phyloP scores from a whole-genome alignment of 768 basidiomycete species.

The Serendipita indica region DNA sequence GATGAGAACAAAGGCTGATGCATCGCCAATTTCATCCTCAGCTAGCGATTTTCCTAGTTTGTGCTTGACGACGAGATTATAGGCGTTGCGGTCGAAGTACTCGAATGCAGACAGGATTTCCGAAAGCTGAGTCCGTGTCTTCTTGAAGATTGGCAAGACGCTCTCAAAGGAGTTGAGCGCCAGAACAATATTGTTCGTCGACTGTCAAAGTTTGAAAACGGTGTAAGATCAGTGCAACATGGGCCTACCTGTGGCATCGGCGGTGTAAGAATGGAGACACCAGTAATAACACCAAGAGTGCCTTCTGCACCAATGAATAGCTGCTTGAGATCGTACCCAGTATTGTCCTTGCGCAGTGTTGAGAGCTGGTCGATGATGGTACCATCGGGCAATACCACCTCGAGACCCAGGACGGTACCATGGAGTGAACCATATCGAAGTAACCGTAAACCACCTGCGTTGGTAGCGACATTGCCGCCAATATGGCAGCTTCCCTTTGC shows the following conservation, averaged over 20 bases:
- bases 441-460: constrained; percentile 91
- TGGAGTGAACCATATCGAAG: constrained; percentile 91
- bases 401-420: constrained; percentile 86
- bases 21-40: constrained; percentile 57
- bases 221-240: neutral
- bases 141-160: constrained; percentile 71
- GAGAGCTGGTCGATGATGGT: constrained; percentile 79
- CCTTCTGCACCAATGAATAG: constrained; percentile 97
- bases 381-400: constrained; percentile 90
- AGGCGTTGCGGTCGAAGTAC: constrained; percentile 79
- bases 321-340: constrained; percentile 96
- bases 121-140: constrained; percentile 58
- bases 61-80: constrained; percentile 70
- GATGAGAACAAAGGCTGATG: constrained; percentile 79
- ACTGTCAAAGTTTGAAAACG: constrained; percentile 21
- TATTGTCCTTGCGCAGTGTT: constrained; percentile 93
- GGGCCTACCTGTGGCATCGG: constrained; percentile 33
- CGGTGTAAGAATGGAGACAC: constrained; percentile 85
- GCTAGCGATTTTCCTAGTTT: constrained; percentile 65
- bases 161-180: constrained; percentile 77
- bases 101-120: constrained; percentile 98
- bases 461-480: constrained; percentile 92
- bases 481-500: constrained; percentile 98
- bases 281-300: constrained; percentile 90
- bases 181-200: constrained; percentile 83